A percentile compares a stretch with the other conserved stretches of the same genome.
These are phyloP conservation scores for Malania oleifera DNA, from an alignment of 164 flowering plant species.

Conservation along the genomic window DNA sequence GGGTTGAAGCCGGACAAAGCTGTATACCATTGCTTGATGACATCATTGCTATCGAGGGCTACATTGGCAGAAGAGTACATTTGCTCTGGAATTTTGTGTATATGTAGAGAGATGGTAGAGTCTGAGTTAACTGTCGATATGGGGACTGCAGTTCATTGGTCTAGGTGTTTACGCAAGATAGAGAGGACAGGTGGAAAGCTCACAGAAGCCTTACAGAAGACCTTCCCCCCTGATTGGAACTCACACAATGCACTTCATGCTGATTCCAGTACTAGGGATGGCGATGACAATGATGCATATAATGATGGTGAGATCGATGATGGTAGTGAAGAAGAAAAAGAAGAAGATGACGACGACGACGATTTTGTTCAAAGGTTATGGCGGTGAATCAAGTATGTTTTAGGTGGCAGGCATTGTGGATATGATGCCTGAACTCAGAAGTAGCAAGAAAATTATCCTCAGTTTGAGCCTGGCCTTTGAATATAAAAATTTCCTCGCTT, in stretches of 20 bases:
- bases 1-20: slow-evolving; percentile 90
- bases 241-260: slow-evolving; percentile 26
- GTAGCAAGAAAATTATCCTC: no score
- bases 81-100: slow-evolving; percentile 43
- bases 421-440: no score
- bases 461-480: no score
- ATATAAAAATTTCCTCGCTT: no score
- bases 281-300: not conserved
- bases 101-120: slow-evolving; percentile 74
- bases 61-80: slow-evolving; percentile 66
- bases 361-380: no score
- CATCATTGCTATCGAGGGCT: slow-evolving; percentile 80
- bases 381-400: no score
- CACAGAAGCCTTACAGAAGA: slow-evolving; percentile 86
- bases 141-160: slow-evolving; percentile 98
- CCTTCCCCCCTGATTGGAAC: slow-evolving; percentile 97
- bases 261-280: slow-evolving; percentile 5
- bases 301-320: not conserved
- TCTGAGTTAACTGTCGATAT: slow-evolving; percentile 70
- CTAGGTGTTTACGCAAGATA: slow-evolving; percentile 69
- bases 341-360: no score
- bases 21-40: slow-evolving; percentile 88
- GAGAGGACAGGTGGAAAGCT: slow-evolving; percentile 85
- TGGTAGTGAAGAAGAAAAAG: no score
- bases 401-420: no score